phyloP scores from a whole-genome alignment of 2,329 filamentous ascomycete species.

The Aspergillus felis region DNA sequence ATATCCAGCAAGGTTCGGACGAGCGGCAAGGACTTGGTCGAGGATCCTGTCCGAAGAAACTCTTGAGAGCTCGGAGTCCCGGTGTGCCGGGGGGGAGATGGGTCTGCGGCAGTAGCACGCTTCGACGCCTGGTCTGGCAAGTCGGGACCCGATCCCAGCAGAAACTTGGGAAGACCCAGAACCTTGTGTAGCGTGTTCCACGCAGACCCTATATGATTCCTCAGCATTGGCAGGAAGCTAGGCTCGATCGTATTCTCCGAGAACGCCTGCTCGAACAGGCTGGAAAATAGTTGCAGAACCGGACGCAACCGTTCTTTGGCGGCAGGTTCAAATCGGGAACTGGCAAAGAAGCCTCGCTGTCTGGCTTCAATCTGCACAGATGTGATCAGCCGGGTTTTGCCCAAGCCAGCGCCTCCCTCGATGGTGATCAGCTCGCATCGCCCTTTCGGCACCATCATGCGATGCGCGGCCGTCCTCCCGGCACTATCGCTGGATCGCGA shows the following conservation, averaged over 20 bases:
- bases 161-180: conserved; percentile 50
- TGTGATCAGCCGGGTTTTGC: conserved; percentile 59
- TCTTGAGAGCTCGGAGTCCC: conserved; percentile 28
- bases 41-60: conserved; percentile 37
- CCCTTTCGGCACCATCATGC: conserved; percentile 48
- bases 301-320: conserved; percentile 12
- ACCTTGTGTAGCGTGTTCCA: conserved; percentile 56
- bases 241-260: conserved; percentile 50
- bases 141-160: too few relatives aligned
- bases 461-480: conserved; percentile 28
- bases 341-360: conserved; percentile 57
- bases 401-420: conserved; percentile 55
- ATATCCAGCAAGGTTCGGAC: conserved; percentile 88
- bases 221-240: conserved; percentile 59
- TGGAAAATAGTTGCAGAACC: too few relatives aligned
- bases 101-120: too few relatives aligned
- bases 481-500: too few relatives aligned
- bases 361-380: conserved; percentile 55
- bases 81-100: conserved; percentile 1
- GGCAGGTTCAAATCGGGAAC: conserved; percentile 57
- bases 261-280: too few relatives aligned
- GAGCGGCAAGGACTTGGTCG: conserved; percentile 60
- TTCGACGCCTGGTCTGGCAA: too few relatives aligned
- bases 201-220: conserved; percentile 54
- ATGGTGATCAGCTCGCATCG: conserved; percentile 59